Evolutionary conservation across 495 filamentous ascomycete species (phyloP), one percentile per base, ranked within the genome.

Genomic region (Apodospora peruviana): DNA sequence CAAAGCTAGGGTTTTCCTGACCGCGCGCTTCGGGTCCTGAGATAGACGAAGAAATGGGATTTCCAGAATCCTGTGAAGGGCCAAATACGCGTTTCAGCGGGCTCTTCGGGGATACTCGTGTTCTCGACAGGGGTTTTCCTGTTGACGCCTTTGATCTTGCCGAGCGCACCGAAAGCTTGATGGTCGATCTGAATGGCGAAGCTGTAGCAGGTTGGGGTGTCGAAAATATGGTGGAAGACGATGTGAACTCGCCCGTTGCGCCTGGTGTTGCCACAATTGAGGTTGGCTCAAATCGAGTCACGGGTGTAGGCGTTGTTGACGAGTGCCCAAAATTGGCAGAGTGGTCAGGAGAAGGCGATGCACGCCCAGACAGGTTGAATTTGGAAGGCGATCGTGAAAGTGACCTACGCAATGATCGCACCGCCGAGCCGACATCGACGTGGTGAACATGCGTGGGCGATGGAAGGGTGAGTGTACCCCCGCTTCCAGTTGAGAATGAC

Each of bases 311-410:
- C 9, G 47, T 47, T 9, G 54, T 53, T 11, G 47, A 47, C 22
- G 50, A 53, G 25, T 51, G 52, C 10, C 41, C 48, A 10, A 52
- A 54, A 36, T 16, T 36, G 40, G 37, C 17, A 5, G 52, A 38
- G 12, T 37, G 14, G 3, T 47, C 24, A 17, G 55, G 40, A 18
- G 47, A 19, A 17, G 57, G 43, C 1, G 55, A 49, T 5, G 51
- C 21, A 5, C 41, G 37, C 8, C 51, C 38, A 23, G 81, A 69
- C 21, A 91, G 64, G 29, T 77, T 78, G 56, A 90, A 88, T 61
- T 90, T 94, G 8, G 90, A 94, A 9, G 90, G 90, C 9, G 90
- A 95, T 39, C 88, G 77, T 22, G 88, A 94, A 40, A 96, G 72
- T 18, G 90, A 94, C 54, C 89, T 85, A 36, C 89, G 79, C 36